Evolutionary conservation across 352 stramenopile species (phyloP), one percentile per base, ranked within the genome.

Genomic region (Thraustochytrium sp.): DNA sequence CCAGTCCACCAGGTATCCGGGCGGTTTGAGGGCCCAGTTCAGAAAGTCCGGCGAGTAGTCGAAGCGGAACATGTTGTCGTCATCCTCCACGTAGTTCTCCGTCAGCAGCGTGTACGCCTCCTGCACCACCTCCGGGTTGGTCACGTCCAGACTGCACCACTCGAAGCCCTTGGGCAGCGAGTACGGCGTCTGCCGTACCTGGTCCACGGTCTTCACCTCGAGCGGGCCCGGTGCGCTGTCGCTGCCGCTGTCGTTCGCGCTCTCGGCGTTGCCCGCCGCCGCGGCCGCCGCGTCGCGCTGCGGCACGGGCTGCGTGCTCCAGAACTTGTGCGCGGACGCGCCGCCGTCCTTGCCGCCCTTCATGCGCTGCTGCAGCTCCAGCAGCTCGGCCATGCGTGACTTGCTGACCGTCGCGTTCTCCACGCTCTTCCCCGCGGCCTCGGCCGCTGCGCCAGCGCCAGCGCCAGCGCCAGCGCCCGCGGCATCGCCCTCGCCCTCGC

Each of bases 81-180:
- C 96, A 87, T 99, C 97, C 86, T 99, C 97, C 11, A 99, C 97
- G 86, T 99, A 99, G 88, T 99, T 99, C 84, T 96, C 90, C 21
- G 92, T 95, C 3, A 99, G 90, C 42, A 99, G 87, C 8, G 94
- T 93, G 87, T 99, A 99, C 16, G 99, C 89, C 88, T 99, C 95
- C 23, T 95, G 72, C 16, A 87, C 85, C 84, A 85, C 46, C 29
- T 77, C 85, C 21, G 88, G 82, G 83, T 97, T 85, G 59, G 82
- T 93, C 1, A 84, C n/a, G 53, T 89, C 85, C 37, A 89, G 78
- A 21, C 49, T 76, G 68, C 72, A 87, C 96, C 97, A 99, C 74
- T 90, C 87, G 84, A 99, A 99, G 48, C 97, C 96, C 8, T 89
- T 84, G 2, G 97, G 96, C 92, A 99, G 97, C 46, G 93, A 92